These are phyloP conservation scores for Geotrichum carabidarum DNA, from an alignment of 1,139 yeast species.

Conservation along the genomic window DNA sequence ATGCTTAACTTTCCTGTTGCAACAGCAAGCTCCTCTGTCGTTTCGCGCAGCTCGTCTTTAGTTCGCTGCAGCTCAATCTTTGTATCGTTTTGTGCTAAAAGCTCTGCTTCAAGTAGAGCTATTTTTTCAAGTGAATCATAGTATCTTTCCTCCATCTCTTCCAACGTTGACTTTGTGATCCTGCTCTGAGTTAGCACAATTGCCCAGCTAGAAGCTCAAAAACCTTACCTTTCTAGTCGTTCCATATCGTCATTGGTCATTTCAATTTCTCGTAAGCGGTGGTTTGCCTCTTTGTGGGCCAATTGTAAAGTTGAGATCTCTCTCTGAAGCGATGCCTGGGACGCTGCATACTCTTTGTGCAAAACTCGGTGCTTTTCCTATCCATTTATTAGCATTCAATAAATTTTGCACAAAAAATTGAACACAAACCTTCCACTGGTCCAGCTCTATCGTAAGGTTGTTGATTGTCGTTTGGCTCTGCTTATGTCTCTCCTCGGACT, in stretches of 20 bases:
- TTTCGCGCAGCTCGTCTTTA: slow-evolving; percentile 36
- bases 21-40: slow-evolving; percentile 33
- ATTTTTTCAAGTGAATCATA: slow-evolving; percentile 34
- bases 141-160: slow-evolving; percentile 34
- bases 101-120: slow-evolving; percentile 37
- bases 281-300: slow-evolving; percentile 29
- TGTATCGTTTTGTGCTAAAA: slow-evolving; percentile 29
- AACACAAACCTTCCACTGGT: slow-evolving; percentile 27
- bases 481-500: slow-evolving; percentile 31
- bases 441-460: slow-evolving; percentile 25
- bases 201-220: neutral
- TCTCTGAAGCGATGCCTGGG: slow-evolving; percentile 29
- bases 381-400: neutral
- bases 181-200: slow-evolving; percentile 18
- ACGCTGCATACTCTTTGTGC: slow-evolving; percentile 30
- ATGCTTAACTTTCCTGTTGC: slow-evolving; percentile 24
- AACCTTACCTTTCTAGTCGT: slow-evolving; percentile 30
- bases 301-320: slow-evolving; percentile 30
- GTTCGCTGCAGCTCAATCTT: slow-evolving; percentile 35
- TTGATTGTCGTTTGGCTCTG: slow-evolving; percentile 28
- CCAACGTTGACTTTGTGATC: slow-evolving; percentile 33
- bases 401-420: neutral
- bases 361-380: slow-evolving; percentile 27
- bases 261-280: slow-evolving; percentile 36
- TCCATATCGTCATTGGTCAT: slow-evolving; percentile 40